Conservation (phyloP, 306 rosid species). For the Casuarina cunninghamiana region DNA sequence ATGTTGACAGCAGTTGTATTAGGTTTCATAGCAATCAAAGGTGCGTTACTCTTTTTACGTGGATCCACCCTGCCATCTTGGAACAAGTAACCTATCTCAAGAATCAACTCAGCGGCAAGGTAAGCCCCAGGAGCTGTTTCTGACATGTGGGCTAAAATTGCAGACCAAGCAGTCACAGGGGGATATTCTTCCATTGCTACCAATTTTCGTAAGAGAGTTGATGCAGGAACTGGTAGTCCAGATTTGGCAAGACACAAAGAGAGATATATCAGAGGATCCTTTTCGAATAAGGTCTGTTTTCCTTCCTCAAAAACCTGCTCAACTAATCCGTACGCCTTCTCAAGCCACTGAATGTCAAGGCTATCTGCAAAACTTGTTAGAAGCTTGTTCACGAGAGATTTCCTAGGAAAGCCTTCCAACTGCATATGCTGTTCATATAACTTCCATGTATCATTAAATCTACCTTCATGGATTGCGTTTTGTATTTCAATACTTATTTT, state of each 20-base stretch:
- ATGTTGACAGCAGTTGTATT: constrained; percentile 64
- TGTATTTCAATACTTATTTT: constrained; percentile 60
- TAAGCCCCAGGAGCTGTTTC: constrained; percentile 73
- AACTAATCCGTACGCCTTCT: constrained; percentile 70
- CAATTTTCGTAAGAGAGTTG: constrained; percentile 71
- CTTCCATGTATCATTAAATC: constrained; percentile 66
- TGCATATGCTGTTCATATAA: constrained; percentile 72
- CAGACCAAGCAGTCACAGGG: constrained; percentile 78
- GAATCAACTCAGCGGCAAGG: constrained; percentile 78
- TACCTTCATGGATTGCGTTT: constrained; percentile 47
- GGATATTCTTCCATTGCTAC: constrained; percentile 63
- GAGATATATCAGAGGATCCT: constrained; percentile 69
- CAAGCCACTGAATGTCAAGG: constrained; percentile 56
- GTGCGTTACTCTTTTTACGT: constrained; percentile 67
- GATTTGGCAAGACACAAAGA: constrained; percentile 71
- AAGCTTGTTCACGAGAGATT: constrained; percentile 57
- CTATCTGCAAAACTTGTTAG: constrained; percentile 56
- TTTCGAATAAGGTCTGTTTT: constrained; percentile 64
- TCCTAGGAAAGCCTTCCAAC: constrained; percentile 83
- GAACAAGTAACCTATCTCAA: constrained; percentile 84
- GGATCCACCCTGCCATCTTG: constrained; percentile 83
- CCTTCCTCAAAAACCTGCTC: constrained; percentile 58
- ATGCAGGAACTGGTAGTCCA: constrained; percentile 58
- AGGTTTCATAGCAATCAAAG: constrained; percentile 78
- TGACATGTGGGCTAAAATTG: constrained; percentile 72